These are phyloP conservation scores for Naganishia sp. DNA, from an alignment of 1,284 basidiomycete genomes.

Conservation along the genomic window DNA sequence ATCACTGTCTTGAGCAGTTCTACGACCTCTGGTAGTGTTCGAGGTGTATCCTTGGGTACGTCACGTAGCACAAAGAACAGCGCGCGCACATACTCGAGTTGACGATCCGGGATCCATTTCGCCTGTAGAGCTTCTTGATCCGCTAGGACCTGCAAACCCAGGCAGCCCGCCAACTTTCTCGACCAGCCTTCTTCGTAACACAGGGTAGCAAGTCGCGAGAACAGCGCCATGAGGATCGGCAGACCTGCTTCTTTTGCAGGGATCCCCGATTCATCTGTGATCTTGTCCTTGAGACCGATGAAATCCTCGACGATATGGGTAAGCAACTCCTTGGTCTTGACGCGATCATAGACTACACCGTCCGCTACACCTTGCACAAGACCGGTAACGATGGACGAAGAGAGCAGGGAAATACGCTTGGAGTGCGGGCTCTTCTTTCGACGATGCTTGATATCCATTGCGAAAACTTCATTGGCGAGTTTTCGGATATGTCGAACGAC, in stretches of 20 bases:
- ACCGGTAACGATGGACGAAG: conserved; percentile 73
- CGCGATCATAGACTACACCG: conserved; percentile 63
- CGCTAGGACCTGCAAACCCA: conserved; percentile 77
- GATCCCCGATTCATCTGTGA: conserved; percentile 48
- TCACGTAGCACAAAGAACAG: conserved; percentile 94
- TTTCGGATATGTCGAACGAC: conserved; percentile 65
- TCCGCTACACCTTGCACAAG: conserved; percentile 70
- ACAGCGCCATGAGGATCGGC: conserved; percentile 70
- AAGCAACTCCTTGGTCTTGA: conserved; percentile 61
- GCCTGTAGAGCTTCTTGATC: conserved; percentile 69
- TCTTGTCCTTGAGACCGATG: conserved; percentile 58
- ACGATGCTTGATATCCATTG: conserved; percentile 58
- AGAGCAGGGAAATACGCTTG: conserved; percentile 57
- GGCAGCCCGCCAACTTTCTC: conserved; percentile 81
- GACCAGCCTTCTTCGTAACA: conserved; percentile 88
- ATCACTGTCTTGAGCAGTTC: conserved; percentile 78
- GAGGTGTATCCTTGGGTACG: conserved; percentile 85
- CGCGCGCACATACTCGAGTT: conserved; percentile 87
- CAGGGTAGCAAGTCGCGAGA: conserved; percentile 74
- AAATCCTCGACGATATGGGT: conserved; percentile 68
- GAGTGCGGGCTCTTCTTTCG: conserved; percentile 25
- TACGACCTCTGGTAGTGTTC: conserved; percentile 75
- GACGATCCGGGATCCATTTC: conserved; percentile 83
- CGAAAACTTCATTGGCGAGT: conserved; percentile 50
- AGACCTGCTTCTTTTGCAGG: conserved; percentile 45